Base-by-base conservation (phyloP, 257 asterid genomes). In the Penstemon davidsonii region DNA sequence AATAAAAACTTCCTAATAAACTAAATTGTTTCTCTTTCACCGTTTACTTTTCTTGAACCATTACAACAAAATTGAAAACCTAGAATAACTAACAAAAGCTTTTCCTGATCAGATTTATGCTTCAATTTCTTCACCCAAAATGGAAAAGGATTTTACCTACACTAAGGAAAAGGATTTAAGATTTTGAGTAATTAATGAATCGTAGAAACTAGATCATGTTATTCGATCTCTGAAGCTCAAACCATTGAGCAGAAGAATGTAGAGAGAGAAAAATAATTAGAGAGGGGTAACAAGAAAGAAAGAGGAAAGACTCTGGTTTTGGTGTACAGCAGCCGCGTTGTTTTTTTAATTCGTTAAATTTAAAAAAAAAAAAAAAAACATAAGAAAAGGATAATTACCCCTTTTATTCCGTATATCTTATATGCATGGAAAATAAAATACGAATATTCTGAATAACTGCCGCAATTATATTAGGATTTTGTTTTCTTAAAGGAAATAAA, bases 261-360 rank as follows among this genome's bases (percentile, higher is more conserved):
- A 67, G 66, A 79, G 66, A 77, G 19, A 51, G 55, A 60, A 10
- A 37, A 68, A 33, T 7, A 36, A 11, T 41, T 13, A 55, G 58
- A 70, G 73, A 59, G 67, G 73, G 63, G 57, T 56, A 36, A 62
- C 46, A 58, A 41, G 56, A 39, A 68, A 46, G 75, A 76, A 60
- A 69, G 81, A 80, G 33, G 51, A 68, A 64, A 72, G 59, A 64
- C 70, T 60, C 78, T 67, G 80, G 85, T 78, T 85, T 80, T 60
- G 88, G 82, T 57, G 79, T 73, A 67, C 76, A 62, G 87, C 91
- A 79, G 86, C 95, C 87, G 91, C 90, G 91, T 85, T 82, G 73
- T 60, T 83, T 75, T 79, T 70, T 46, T 53, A 25, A 2, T 18
- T 45, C 12, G 2, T 67, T 47, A 15, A n/a, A 4, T 45, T 43